These are phyloP conservation scores for Erigeron canadensis DNA, from an alignment of 129 eudicot species.

Conservation along the genomic window DNA sequence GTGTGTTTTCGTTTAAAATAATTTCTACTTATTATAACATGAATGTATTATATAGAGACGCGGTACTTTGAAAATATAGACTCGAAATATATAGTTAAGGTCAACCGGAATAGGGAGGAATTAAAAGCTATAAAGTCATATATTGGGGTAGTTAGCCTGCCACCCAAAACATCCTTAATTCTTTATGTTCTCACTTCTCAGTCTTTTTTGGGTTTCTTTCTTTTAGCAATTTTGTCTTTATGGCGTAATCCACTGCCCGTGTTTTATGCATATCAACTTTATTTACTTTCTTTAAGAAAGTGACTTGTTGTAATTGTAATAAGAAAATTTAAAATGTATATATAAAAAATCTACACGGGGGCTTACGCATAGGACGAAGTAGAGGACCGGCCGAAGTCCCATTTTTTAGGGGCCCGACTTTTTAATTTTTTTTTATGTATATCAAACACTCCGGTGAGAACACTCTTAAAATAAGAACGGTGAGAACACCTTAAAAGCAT, in stretches of 20 bases:
- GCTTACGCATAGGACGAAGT: too few relatives aligned
- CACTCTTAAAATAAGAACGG: too few relatives aligned
- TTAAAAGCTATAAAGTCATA: neutral
- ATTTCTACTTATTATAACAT: conserved; percentile 18
- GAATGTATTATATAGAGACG: neutral
- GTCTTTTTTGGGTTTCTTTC: neutral
- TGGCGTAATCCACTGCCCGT: conserved; percentile 5
- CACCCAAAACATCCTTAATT: neutral
- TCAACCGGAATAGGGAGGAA: conserved; percentile 5
- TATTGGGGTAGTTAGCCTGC: neutral
- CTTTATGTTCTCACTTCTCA: neutral
- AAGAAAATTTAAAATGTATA: too few relatives aligned
- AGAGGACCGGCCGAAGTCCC: too few relatives aligned
- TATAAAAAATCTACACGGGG: too few relatives aligned
- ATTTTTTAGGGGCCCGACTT: too few relatives aligned
- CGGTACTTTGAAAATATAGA: too few relatives aligned
- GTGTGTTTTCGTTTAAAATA: neutral
- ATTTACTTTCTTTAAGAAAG: neutral
- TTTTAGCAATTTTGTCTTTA: conserved; percentile 3
- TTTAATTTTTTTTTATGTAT: too few relatives aligned
- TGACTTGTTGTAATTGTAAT: too few relatives aligned
- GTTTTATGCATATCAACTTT: conserved; percentile 5
- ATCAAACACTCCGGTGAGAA: too few relatives aligned
- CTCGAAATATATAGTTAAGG: neutral
- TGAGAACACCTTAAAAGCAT: too few relatives aligned